Evolutionary conservation across 176 grass and related monocot species (phyloP).

Genomic region (Alopecurus myosuroides): DNA sequence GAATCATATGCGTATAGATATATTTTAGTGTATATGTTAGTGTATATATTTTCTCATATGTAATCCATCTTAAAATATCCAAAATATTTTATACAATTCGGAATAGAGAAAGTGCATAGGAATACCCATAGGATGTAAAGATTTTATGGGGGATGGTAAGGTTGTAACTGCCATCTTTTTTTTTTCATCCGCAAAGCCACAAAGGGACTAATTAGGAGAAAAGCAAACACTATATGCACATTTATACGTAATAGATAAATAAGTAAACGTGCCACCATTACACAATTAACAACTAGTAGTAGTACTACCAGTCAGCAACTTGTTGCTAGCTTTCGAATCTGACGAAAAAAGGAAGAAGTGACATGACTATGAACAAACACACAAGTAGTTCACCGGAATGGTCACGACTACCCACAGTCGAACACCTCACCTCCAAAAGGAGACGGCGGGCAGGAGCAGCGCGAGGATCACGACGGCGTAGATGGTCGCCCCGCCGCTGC

Average conservation of each 20-base stretch:
- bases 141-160: too few species aligned
- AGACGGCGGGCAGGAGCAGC: constrained; percentile 6
- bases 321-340: constrained; percentile 1
- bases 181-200: background rate
- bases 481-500: background rate
- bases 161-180: background rate
- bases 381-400: background rate
- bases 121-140: background rate
- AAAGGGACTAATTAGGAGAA: background rate
- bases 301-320: background rate
- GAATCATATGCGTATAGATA: too few species aligned
- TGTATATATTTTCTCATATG: too few species aligned
- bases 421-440: constrained; percentile 17
- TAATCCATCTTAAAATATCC: too few species aligned
- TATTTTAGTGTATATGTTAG: too few species aligned
- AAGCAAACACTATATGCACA: background rate
- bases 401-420: background rate
- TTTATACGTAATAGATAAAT: too few species aligned
- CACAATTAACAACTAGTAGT: background rate
- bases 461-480: constrained; percentile 17
- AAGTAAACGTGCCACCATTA: background rate
- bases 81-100: too few species aligned
- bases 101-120: too few species aligned
- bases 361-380: constrained; percentile 3
- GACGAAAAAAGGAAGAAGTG: background rate